A percentile compares a stretch with the other conserved stretches of the same genome.
Conservation (phyloP, 163 green algal species). For the Scenedesmus sp. region DNA sequence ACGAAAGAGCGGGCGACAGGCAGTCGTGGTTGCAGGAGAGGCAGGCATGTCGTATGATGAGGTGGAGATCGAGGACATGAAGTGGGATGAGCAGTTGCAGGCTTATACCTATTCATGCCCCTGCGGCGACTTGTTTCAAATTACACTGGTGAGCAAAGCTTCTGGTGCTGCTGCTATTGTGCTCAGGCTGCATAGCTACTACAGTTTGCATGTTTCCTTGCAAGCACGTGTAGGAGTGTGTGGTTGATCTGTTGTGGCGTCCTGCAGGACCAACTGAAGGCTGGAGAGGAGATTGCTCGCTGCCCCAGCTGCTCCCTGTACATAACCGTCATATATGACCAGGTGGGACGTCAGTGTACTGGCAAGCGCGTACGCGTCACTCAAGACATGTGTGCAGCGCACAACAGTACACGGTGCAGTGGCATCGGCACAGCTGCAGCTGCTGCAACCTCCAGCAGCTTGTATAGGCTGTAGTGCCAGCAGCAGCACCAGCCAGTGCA, state of each 20-base stretch:
- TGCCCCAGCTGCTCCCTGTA: constrained; percentile 96
- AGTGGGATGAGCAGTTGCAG: constrained; percentile 92
- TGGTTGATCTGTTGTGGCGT: not conserved
- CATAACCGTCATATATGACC: constrained; percentile 96
- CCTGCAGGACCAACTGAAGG: constrained; percentile 86
- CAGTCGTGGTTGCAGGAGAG: not conserved
- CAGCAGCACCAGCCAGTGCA: not conserved
- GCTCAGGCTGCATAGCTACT: not conserved
- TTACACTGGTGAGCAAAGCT: constrained; percentile 79
- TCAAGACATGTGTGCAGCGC: no score
- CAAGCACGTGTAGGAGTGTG: not conserved
- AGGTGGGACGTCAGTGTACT: constrained; percentile 45
- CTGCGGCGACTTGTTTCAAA: constrained; percentile 98
- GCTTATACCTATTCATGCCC: constrained; percentile 96
- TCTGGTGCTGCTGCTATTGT: not conserved
- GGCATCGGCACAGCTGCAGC: not conserved
- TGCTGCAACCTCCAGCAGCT: not conserved
- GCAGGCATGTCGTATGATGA: constrained; percentile 90
- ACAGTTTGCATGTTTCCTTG: not conserved
- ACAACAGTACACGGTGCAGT: not conserved
- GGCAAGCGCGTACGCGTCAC: no score
- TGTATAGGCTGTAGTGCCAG: not conserved
- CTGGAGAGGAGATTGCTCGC: constrained; percentile 94
- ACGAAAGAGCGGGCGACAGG: not conserved
- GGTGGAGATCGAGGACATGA: constrained; percentile 99